These are phyloP conservation scores for Harringtonia lauricola DNA, from an alignment of 2,329 filamentous ascomycete species.

Conservation along the genomic window DNA sequence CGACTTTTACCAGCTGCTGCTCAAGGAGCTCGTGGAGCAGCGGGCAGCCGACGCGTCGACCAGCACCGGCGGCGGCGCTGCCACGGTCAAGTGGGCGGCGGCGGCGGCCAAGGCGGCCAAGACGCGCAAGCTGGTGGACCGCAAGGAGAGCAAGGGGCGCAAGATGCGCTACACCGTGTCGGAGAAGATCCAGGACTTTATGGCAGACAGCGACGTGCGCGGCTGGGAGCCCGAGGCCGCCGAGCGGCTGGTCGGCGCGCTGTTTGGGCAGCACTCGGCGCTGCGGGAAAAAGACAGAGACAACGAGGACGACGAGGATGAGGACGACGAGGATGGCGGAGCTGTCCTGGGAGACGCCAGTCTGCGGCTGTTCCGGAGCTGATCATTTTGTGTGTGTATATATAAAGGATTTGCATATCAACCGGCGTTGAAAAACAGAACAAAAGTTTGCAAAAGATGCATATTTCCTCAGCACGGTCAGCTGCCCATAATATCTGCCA, in stretches of 20 bases:
- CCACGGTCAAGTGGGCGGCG: slow-evolving; percentile 54
- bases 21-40: slow-evolving; percentile 89
- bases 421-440: background rate
- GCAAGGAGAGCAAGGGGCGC: slow-evolving; percentile 86
- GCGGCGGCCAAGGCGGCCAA: slow-evolving; percentile 66
- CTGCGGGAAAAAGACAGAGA: slow-evolving; percentile 48
- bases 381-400: too few species aligned
- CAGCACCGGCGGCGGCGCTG: slow-evolving; percentile 30
- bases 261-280: slow-evolving; percentile 60
- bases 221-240: slow-evolving; percentile 72
- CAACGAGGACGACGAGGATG: slow-evolving; percentile 27
- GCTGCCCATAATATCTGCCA: slow-evolving; percentile 7
- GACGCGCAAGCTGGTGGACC: slow-evolving; percentile 75
- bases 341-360: slow-evolving; percentile 43
- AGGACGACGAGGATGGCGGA: slow-evolving; percentile 4
- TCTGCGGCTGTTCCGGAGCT: slow-evolving; percentile 35
- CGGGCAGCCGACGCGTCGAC: slow-evolving; percentile 62
- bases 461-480: too few species aligned
- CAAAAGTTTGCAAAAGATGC: too few species aligned
- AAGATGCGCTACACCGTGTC: slow-evolving; percentile 93
- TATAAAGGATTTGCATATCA: too few species aligned
- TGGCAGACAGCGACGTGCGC: slow-evolving; percentile 79
- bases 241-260: slow-evolving; percentile 63
- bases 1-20: slow-evolving; percentile 84
- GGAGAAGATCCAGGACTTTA: slow-evolving; percentile 96